Percentiles rank a stretch among this genome's conserved stretches.
phyloP scores from a whole-genome alignment of 352 stramenopile genomes.

The Pilasporangium apinafurcum region DNA sequence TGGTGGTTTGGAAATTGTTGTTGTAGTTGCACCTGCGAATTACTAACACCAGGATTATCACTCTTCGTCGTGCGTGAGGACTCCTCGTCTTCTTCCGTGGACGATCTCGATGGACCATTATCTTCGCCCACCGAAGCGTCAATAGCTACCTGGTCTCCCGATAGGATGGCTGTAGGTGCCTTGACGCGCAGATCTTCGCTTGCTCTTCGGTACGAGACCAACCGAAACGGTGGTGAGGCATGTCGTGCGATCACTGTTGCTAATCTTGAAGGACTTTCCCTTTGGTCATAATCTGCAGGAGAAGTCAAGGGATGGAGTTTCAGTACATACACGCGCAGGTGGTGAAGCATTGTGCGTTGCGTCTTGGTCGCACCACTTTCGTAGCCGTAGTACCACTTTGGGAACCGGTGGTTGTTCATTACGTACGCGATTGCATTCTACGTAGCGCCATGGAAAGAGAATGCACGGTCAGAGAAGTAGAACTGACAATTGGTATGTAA shows the following conservation, averaged over 20 bases:
- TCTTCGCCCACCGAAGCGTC: background rate
- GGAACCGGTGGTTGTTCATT: conserved; percentile 45
- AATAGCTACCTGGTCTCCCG: background rate
- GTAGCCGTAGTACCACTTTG: conserved; percentile 49
- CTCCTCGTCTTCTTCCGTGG: background rate
- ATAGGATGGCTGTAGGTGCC: no score
- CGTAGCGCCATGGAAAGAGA: background rate
- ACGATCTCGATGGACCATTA: conserved; percentile 4
- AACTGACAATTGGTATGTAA: background rate
- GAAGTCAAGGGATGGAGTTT: no score
- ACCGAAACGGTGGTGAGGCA: conserved; percentile 19
- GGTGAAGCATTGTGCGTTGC: conserved; percentile 40
- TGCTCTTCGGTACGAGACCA: conserved; percentile 31
- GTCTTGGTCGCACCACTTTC: conserved; percentile 34
- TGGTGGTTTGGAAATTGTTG: background rate
- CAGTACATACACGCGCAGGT: conserved; percentile 34
- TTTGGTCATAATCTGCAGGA: background rate
- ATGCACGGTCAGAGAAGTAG: background rate
- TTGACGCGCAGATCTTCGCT: conserved; percentile 1
- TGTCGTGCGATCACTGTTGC: conserved; percentile 23
- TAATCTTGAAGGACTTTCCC: background rate
- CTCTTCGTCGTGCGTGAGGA: background rate
- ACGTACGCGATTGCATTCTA: conserved; percentile 32
- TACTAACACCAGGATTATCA: background rate
- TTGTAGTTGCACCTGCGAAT: background rate